These are phyloP conservation scores for Pseudozyma tsukubaensis DNA, from an alignment of 1,284 basidiomycete species.

Conservation along the genomic window DNA sequence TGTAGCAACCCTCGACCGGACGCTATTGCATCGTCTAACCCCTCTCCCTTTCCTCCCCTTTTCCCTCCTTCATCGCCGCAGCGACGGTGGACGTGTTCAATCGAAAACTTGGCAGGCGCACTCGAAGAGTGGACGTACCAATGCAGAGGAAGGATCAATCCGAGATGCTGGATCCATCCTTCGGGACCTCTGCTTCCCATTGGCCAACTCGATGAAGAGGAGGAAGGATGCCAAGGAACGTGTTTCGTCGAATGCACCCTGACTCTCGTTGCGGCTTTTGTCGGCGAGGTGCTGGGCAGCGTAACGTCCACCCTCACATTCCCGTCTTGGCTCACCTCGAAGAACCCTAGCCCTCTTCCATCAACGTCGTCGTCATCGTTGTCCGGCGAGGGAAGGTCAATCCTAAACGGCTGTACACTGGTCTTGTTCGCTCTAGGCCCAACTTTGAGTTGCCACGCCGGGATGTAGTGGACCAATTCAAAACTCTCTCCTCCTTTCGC, in stretches of 20 bases:
- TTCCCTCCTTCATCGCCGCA: neutral
- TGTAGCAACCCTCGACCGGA: conserved; percentile 30
- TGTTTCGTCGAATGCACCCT: conserved; percentile 17
- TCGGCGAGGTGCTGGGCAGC: neutral
- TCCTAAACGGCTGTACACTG: conserved; percentile 30
- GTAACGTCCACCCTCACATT: conserved; percentile 31
- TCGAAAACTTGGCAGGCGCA: conserved; percentile 22
- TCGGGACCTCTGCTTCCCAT: conserved; percentile 32
- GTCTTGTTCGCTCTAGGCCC: neutral
- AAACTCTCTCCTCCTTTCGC: conserved; percentile 20
- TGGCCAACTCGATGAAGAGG: neutral
- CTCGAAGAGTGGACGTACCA: conserved; percentile 44
- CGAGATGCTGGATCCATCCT: conserved; percentile 39
- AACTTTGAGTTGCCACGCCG: conserved; percentile 31
- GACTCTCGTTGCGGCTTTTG: conserved; percentile 10
- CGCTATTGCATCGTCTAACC: conserved; percentile 20
- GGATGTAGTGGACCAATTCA: conserved; percentile 32
- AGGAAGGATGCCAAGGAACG: conserved; percentile 14
- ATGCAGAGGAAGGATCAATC: conserved; percentile 26
- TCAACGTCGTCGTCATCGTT: neutral
- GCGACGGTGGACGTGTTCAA: conserved; percentile 22
- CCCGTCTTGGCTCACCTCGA: conserved; percentile 20
- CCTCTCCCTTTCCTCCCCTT: neutral
- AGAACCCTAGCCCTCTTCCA: conserved; percentile 13
- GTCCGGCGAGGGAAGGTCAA: conserved; percentile 15